Base-by-base conservation (phyloP, 163 green algal genomes). In the Prototheca wickerhamii region DNA sequence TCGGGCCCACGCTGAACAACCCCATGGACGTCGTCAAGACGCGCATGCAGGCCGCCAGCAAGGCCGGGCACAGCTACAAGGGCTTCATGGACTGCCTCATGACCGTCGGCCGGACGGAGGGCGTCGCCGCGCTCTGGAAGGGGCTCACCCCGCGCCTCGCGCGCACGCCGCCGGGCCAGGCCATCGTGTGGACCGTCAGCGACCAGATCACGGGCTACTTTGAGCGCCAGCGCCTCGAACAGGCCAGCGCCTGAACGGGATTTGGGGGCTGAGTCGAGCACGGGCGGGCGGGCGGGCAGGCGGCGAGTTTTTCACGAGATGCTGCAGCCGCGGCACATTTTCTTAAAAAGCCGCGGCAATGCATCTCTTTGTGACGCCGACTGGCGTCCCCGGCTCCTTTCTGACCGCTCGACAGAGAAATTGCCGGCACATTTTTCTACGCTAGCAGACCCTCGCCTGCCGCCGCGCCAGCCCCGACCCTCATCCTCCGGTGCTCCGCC, bases 1-100 rank as follows among this genome's bases (percentile, higher is more conserved):
- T 96, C 4, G 89, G 89, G 2, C 89, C 89, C 4, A 37, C 85
- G 0, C 78, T 84, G 1, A 96, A 89, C 5, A 82, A 89, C 21
- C 90, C 91, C 42, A 95, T 97, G 66, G 91, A 97, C 65, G 89
- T 97, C 26, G 82, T 90, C 61, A 97, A 97, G 68, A 54, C 44
- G 6, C 50, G 67, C 54, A 62, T 54, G 68, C 69, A 68, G 61
- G 68, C 68, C 15, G 59, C 63, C n/a, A 61, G 8, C 26, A 60
- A 68, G 33, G 57, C 35, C 23, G 70, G 73, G 5, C 51, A 53
- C 15, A 65, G 67, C 61, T 93, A 93, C 74, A 76, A 4, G 2
- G 87, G 90, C 35, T 82, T 97, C 54, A 63, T 91, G 18, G 69
- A 97, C 59, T 89, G 82, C n/a, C 74, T 96, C 4, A 49, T 72